These are phyloP conservation scores for Clausena lansium DNA, from an alignment of 345 rosid genomes.

Conservation along the genomic window DNA sequence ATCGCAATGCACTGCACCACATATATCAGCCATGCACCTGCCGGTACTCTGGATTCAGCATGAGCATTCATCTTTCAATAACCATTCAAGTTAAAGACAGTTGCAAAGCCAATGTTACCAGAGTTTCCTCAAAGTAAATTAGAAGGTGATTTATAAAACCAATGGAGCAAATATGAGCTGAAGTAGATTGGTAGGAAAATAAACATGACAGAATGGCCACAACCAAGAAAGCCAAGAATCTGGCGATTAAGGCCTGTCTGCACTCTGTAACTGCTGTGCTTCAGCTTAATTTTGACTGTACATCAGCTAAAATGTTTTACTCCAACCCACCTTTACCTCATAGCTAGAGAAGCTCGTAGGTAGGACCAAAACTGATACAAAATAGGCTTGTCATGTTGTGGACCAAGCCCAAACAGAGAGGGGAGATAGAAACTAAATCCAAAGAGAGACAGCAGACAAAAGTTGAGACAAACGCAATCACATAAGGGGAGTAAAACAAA, in stretches of 20 bases:
- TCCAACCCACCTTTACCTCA: neutral
- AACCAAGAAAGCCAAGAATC: neutral
- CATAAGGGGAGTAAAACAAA: neutral
- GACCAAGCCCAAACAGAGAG: neutral
- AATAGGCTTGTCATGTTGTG: neutral
- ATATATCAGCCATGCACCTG: conserved; percentile 71
- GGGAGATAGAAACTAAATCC: neutral
- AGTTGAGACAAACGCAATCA: neutral
- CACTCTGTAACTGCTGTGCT: neutral
- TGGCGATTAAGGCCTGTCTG: neutral
- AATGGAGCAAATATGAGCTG: neutral
- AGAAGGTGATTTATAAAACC: neutral
- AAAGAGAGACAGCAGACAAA: neutral
- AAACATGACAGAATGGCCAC: neutral
- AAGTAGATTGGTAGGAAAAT: neutral
- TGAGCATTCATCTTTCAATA: conserved; percentile 21
- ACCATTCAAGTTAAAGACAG: conserved; percentile 3
- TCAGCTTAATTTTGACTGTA: neutral
- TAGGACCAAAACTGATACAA: neutral
- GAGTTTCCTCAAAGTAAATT: neutral
- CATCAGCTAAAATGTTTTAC: neutral
- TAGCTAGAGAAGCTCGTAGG: neutral
- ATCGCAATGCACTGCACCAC: conserved; percentile 82
- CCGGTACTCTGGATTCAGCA: conserved; percentile 54
- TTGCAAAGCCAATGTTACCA: neutral